A percentile compares a stretch with the other conserved stretches of the same genome.
phyloP scores from a whole-genome alignment of 352 stramenopile species.

The Phytopythium delawarense region DNA sequence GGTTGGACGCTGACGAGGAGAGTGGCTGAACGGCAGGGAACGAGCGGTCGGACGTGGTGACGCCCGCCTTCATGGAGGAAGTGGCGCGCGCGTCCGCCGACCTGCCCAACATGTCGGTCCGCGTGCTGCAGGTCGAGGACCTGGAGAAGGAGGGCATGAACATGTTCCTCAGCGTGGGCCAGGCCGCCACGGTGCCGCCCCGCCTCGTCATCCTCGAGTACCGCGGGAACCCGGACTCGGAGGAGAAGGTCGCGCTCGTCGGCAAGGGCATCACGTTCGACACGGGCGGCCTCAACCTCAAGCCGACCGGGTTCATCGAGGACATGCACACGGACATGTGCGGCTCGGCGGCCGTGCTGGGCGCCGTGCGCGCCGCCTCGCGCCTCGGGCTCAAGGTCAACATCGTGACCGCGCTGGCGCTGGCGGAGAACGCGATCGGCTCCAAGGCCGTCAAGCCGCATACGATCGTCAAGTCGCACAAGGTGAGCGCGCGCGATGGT shows the following conservation, averaged over 20 bases:
- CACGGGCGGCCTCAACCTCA: conserved; percentile 94
- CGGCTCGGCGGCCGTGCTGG: conserved; percentile 83
- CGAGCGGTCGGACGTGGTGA: conserved; percentile 71
- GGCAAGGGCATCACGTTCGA: conserved; percentile 95
- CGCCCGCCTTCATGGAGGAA: conserved; percentile 79
- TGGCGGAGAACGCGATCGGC: conserved; percentile 83
- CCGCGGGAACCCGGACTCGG: conserved; percentile 51
- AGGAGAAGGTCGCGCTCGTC: conserved; percentile 80
- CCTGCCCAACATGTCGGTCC: conserved; percentile 75
- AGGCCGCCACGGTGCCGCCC: conserved; percentile 62
- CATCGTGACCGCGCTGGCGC: conserved; percentile 68
- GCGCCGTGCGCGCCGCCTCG: conserved; percentile 67
- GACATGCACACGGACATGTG: conserved; percentile 94
- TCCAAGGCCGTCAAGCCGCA: conserved; percentile 86
- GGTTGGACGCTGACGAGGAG: not conserved
- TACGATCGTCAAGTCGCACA: conserved; percentile 88
- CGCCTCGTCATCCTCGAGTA: conserved; percentile 87
- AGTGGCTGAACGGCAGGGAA: conserved; percentile 30
- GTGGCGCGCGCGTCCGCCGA: conserved; percentile 58
- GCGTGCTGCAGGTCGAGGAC: conserved; percentile 77
- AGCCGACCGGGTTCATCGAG: conserved; percentile 88
- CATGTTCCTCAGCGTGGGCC: conserved; percentile 82
- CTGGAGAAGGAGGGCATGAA: conserved; percentile 75
- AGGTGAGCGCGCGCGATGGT: conserved; percentile 14
- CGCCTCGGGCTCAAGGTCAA: conserved; percentile 74